Base-by-base conservation (phyloP, 1,284 basidiomycete species). In the Ceratobasidium sp. region DNA sequence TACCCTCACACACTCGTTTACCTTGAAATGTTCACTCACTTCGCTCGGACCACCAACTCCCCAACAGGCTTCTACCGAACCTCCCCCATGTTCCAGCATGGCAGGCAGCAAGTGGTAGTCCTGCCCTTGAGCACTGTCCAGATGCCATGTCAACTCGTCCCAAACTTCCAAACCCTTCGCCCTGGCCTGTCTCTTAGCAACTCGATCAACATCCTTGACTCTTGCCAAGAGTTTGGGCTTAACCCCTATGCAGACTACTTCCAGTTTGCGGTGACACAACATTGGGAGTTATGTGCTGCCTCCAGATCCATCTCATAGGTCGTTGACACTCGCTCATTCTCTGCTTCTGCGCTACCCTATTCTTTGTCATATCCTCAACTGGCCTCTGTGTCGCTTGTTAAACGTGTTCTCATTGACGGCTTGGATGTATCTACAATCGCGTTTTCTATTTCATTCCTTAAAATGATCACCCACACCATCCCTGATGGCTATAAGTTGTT, bases 131-230 rank as follows among this genome's bases (percentile, higher is more conserved):
- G 38, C 12, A 0, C 8, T 18, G 33, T 70, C 33, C 23, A 54
- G 0, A 48, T 48, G 38, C 25, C 38, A 2, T 70, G 66, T 25
- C 54, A 70, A 12, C 54, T 70, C 0, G 40, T 42, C 4, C 66
- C 66, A 1, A 21, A 23, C 5, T 70, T 46, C 16, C 1, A 25
- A 11, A 40, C 48, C 5, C 40, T 59, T 11, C 38, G 1, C 12
- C 8, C 44, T 3, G 6, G 12, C 25, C 16, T 44, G 12, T 2
- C 12, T 7, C 33, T 23, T 59, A 21, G 14, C 36, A 25, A 23
- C 36, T 5, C 11, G 8, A 8, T 8, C 25, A 4, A 42, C 56
- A 42, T 25, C 56, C 42, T 36, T 70, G 14, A 58, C 28, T 0
- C 3, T 14, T 33, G 23, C 54, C 18, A 33, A 25, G 4, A 54